A percentile compares a stretch with the other conserved stretches of the same genome.
Evolutionary conservation across 257 asterid genomes (phyloP).

Genomic region (Osmanthus fragrans): DNA sequence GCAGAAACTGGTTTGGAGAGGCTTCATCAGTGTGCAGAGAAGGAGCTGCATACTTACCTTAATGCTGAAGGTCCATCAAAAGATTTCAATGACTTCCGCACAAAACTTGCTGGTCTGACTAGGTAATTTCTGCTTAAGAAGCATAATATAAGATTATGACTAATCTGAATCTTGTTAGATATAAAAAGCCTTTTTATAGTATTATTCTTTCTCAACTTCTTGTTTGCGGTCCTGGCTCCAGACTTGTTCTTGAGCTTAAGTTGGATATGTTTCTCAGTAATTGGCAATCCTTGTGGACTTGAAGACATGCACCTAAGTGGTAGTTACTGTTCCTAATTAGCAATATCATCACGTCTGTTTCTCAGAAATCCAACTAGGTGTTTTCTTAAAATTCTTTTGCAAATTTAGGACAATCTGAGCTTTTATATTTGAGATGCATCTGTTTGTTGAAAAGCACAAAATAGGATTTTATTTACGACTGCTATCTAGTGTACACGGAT

Average conservation of each 20-base stretch:
- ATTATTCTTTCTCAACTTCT: not conserved
- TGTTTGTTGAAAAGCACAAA: not conserved
- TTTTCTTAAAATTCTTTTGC: not conserved
- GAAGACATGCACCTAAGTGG: not conserved
- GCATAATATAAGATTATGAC: slow-evolving; percentile 13
- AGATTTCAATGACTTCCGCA: slow-evolving; percentile 89
- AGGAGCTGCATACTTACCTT: slow-evolving; percentile 69
- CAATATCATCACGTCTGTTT: not conserved
- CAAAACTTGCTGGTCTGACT: slow-evolving; percentile 93
- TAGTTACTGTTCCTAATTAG: slow-evolving; percentile 6
- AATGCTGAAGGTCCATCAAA: slow-evolving; percentile 61
- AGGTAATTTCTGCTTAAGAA: slow-evolving; percentile 52
- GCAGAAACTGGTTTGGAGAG: slow-evolving; percentile 99
- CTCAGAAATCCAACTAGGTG: not conserved
- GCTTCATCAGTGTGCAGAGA: slow-evolving; percentile 99
- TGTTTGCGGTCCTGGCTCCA: not conserved
- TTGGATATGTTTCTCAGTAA: not conserved
- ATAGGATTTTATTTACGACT: no score
- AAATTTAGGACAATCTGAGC: not conserved
- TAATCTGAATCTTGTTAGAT: not conserved
- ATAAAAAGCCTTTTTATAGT: not conserved
- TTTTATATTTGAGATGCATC: not conserved
- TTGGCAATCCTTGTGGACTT: not conserved
- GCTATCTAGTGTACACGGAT: not conserved
- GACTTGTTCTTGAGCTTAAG: not conserved